Conservation (phyloP, 2,329 filamentous ascomycete species). For the Colletotrichum godetiae region DNA sequence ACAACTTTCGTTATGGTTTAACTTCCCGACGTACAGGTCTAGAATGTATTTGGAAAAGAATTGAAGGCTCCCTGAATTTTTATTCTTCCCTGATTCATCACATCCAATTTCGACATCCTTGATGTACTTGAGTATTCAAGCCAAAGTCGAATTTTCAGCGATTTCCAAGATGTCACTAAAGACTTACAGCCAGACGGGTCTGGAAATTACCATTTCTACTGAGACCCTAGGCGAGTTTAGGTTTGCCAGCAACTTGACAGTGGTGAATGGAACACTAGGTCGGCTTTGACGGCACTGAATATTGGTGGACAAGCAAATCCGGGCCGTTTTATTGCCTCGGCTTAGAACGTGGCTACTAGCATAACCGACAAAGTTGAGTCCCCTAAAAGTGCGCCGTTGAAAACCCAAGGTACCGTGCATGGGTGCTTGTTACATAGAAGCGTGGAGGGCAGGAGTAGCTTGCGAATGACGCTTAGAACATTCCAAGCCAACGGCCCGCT, state of each 20-base stretch:
- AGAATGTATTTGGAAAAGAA: not conserved
- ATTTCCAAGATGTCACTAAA: too few species aligned
- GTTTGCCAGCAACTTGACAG: not conserved
- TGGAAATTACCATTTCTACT: not conserved
- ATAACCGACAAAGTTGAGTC: not conserved
- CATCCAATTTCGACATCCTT: too few species aligned
- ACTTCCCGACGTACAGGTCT: not conserved
- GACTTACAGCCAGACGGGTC: too few species aligned
- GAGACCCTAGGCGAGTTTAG: not conserved
- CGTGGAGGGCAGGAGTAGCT: not conserved
- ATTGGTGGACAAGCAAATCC: not conserved
- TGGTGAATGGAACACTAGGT: not conserved
- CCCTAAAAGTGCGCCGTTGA: not conserved
- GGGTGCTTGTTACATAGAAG: not conserved
- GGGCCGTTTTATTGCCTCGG: not conserved
- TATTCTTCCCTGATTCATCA: too few species aligned
- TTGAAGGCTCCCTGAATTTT: too few species aligned
- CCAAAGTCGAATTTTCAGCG: too few species aligned
- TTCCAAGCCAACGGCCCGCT: not conserved
- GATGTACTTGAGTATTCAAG: too few species aligned
- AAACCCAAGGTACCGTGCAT: too few species aligned
- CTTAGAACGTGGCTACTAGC: not conserved
- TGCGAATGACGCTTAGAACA: not conserved
- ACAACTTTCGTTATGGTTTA: not conserved
- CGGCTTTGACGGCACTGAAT: not conserved